Evolutionary conservation across 257 asterid genomes (phyloP).

Genomic region (Solanum phureja): DNA sequence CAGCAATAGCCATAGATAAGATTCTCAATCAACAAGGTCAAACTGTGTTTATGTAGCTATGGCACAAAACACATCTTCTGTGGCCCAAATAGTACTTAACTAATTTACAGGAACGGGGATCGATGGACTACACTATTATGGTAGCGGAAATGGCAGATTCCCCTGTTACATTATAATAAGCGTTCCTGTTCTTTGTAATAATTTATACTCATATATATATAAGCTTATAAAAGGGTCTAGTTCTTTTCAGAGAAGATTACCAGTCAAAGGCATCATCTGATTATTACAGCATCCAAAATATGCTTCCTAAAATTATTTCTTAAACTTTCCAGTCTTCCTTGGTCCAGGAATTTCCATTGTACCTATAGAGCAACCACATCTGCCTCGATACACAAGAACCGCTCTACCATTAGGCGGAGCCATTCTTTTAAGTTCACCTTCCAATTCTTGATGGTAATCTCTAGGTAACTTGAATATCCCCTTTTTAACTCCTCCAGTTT

Average conservation of each 20-base stretch:
- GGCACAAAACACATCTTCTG: background rate
- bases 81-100: background rate
- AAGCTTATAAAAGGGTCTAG: background rate
- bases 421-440: conserved; percentile 52
- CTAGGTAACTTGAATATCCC: conserved; percentile 10
- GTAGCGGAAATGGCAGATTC: background rate
- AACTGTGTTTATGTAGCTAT: background rate
- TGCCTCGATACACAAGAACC: conserved; percentile 36
- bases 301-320: conserved; percentile 17
- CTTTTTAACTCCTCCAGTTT: background rate
- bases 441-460: conserved; percentile 42
- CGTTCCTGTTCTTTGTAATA: background rate
- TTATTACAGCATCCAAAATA: background rate
- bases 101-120: background rate
- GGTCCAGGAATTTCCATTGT: conserved; percentile 54
- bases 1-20: background rate
- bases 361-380: conserved; percentile 44
- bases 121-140: background rate
- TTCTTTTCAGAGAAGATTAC: background rate
- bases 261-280: background rate
- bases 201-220: background rate
- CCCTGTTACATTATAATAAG: background rate
- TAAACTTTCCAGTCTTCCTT: conserved; percentile 37
- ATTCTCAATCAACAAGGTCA: background rate
- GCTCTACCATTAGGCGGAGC: conserved; percentile 52